Conservation (phyloP, 1,284 basidiomycete genomes). For the Heterobasidion occidentale region DNA sequence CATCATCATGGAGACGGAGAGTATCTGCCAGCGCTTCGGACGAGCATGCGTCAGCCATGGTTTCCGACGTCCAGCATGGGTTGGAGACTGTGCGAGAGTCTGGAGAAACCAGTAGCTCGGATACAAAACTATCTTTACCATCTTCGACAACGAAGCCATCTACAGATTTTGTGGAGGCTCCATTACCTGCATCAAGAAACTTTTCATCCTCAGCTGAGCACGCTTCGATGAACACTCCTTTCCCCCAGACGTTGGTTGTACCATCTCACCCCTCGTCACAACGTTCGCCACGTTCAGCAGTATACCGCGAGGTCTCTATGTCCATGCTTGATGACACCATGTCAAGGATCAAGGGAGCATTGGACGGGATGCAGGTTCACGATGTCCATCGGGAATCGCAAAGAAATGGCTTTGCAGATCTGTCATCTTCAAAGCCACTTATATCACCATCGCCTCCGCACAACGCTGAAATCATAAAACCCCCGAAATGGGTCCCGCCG, state of each 20-base stretch:
- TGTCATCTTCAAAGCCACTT: neutral
- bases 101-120: too few relatives aligned
- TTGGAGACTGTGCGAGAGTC: too few relatives aligned
- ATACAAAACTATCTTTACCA: too few relatives aligned
- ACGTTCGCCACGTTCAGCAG: slow-evolving; percentile 21
- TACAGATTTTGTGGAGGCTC: neutral
- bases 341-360: slow-evolving; percentile 81
- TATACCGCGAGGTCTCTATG: slow-evolving; percentile 65
- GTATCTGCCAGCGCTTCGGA: slow-evolving; percentile 7
- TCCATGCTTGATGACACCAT: slow-evolving; percentile 78
- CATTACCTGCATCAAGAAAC: neutral
- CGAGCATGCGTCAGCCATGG: slow-evolving; percentile 4
- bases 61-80: neutral
- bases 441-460: slow-evolving; percentile 5
- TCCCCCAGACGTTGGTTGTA: slow-evolving; percentile 3
- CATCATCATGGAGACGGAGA: slow-evolving; percentile 40
- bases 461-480: slow-evolving; percentile 13
- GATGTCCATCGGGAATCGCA: slow-evolving; percentile 15
- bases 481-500: slow-evolving; percentile 47
- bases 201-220: neutral
- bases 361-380: slow-evolving; percentile 61
- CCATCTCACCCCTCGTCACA: slow-evolving; percentile 9
- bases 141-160: neutral
- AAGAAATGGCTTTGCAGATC: slow-evolving; percentile 12
- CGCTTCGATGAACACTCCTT: slow-evolving; percentile 1